Evolutionary conservation across 352 stramenopile species (phyloP).

Genomic region (Pythium aphanidermatum): DNA sequence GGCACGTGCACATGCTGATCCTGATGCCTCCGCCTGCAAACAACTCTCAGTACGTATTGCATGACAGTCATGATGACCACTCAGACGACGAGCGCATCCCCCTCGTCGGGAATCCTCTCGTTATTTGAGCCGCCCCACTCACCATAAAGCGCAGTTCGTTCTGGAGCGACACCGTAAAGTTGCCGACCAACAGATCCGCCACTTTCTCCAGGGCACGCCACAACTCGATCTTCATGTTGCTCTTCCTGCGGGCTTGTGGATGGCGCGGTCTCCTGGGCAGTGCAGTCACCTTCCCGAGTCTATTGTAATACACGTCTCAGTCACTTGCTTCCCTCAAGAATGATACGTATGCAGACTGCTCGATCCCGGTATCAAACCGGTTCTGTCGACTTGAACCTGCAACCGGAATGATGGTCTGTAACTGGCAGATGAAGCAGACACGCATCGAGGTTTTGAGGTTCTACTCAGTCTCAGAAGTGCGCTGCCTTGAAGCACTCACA

Average conservation of each 20-base stretch:
- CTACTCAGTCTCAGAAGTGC: conserved; percentile 2
- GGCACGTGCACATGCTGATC: conserved; percentile 47
- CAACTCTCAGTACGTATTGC: not conserved
- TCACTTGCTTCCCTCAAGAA: not conserved
- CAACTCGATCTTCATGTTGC: conserved; percentile 59
- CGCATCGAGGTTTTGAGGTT: conserved; percentile 16
- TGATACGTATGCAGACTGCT: conserved; percentile 8
- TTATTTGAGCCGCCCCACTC: conserved; percentile 1
- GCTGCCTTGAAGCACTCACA: conserved; percentile 10
- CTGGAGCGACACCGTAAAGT: conserved; percentile 80
- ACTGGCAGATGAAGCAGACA: conserved; percentile 8
- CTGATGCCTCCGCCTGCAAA: conserved; percentile 52
- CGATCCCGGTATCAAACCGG: conserved; percentile 3
- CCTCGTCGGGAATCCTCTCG: too few species aligned
- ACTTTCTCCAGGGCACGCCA: conserved; percentile 52
- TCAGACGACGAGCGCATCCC: not conserved
- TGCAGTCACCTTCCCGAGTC: not conserved
- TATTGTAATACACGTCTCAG: not conserved
- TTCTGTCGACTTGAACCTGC: not conserved
- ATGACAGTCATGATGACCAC: not conserved
- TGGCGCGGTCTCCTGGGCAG: not conserved
- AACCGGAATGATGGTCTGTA: conserved; percentile 8
- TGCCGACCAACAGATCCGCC: conserved; percentile 68
- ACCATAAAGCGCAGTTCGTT: conserved; percentile 87
- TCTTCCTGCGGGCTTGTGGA: not conserved